Conservation (phyloP, 805 yeast species). For the Candida lessepsii region DNA sequence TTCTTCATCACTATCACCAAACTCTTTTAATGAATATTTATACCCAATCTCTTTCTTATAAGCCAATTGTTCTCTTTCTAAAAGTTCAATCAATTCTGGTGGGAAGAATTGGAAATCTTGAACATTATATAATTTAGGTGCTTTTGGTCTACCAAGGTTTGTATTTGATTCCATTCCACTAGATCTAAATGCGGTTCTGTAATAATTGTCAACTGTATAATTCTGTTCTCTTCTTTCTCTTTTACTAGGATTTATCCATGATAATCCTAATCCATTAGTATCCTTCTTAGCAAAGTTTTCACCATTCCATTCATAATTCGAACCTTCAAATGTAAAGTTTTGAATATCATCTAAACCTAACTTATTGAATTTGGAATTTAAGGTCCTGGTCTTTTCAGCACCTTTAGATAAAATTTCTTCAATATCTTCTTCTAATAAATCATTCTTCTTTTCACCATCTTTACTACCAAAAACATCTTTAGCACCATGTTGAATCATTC, state of each 20-base stretch:
- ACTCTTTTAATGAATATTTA: slow-evolving; percentile 57
- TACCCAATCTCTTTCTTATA: slow-evolving; percentile 60
- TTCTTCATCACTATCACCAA: slow-evolving; percentile 55
- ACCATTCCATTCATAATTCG: slow-evolving; percentile 98
- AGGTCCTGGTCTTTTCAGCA: slow-evolving; percentile 71
- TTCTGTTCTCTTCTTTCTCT: slow-evolving; percentile 78
- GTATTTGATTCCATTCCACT: slow-evolving; percentile 12
- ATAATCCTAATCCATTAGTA: slow-evolving; percentile 36
- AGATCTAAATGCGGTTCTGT: slow-evolving; percentile 62
- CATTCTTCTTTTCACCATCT: slow-evolving; percentile 14
- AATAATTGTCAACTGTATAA: slow-evolving; percentile 73
- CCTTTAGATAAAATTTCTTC: slow-evolving; percentile 81
- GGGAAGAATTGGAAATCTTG: slow-evolving; percentile 79
- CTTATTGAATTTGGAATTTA: slow-evolving; percentile 79
- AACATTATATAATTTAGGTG: slow-evolving; percentile 62
- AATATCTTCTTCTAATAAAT: slow-evolving; percentile 62
- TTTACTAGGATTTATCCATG: slow-evolving; percentile 74
- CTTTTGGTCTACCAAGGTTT: slow-evolving; percentile 37
- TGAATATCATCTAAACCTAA: slow-evolving; percentile 92
- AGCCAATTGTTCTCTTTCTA: slow-evolving; percentile 64
- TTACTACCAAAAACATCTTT: slow-evolving; percentile 71
- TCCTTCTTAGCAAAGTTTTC: slow-evolving; percentile 66
- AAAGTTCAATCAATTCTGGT: slow-evolving; percentile 47
- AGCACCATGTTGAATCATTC: slow-evolving; percentile 98
- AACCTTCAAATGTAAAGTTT: slow-evolving; percentile 81